Conservation (phyloP, 768 basidiomycete species). For the Boletellus emodensis region DNA sequence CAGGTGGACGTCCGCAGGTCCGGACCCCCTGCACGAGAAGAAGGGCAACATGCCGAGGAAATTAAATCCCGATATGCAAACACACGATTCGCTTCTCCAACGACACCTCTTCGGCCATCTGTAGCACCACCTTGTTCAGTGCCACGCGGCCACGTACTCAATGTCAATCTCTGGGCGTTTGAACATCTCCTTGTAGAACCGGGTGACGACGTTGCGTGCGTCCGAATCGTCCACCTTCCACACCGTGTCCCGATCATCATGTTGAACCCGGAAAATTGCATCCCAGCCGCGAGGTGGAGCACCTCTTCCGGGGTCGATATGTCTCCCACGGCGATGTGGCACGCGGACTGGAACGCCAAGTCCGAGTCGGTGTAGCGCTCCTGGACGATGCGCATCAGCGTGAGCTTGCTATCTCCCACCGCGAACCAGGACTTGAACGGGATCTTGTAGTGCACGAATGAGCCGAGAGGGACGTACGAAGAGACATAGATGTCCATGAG, state of each 20-base stretch:
- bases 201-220: too few species aligned
- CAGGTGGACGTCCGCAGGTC: too few species aligned
- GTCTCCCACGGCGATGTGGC: not conserved
- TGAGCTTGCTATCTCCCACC: not conserved
- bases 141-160: too few species aligned
- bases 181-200: too few species aligned
- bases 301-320: not conserved
- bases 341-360: not conserved
- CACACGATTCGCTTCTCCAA: too few species aligned
- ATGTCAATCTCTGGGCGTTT: too few species aligned
- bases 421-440: not conserved
- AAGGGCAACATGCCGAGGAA: too few species aligned
- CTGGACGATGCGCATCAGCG: not conserved
- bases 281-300: not conserved
- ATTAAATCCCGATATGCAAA: too few species aligned
- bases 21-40: too few species aligned
- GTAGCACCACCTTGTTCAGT: too few species aligned
- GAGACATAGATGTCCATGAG: not conserved
- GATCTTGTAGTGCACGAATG: not conserved
- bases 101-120: too few species aligned
- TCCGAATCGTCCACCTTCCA: too few species aligned
- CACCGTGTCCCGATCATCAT: not conserved
- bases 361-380: not conserved
- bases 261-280: not conserved
- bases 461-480: not conserved